Conservation (phyloP, 768 basidiomycete genomes). For the Trametes sanguinea region DNA sequence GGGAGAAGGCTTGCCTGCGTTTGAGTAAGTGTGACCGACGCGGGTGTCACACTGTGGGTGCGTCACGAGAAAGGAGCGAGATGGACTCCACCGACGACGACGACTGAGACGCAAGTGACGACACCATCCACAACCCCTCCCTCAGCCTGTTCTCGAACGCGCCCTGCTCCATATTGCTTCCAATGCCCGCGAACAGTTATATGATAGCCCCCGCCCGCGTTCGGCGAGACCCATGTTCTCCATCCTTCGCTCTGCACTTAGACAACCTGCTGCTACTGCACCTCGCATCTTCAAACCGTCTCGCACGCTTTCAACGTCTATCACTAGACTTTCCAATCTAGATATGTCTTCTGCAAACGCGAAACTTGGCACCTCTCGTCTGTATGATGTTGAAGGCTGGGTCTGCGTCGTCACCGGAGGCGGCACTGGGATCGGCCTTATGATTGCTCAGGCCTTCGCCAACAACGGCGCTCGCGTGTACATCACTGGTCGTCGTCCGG, state of each 20-base stretch:
- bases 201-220: neutral
- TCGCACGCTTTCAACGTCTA: conserved; percentile 1
- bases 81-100: conserved; percentile 4
- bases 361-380: conserved; percentile 23
- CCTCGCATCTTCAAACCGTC: neutral
- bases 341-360: conserved; percentile 23
- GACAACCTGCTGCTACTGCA: neutral
- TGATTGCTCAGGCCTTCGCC: conserved; percentile 45
- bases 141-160: neutral
- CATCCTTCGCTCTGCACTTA: conserved; percentile 11
- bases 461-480: conserved; percentile 46
- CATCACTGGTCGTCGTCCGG: conserved; percentile 39
- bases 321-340: neutral
- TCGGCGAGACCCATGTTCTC: conserved; percentile 1
- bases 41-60: conserved; percentile 12
- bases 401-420: conserved; percentile 33
- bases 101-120: conserved; percentile 2
- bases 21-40: conserved; percentile 2
- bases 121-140: neutral
- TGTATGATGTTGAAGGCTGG: conserved; percentile 36
- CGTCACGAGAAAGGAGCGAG: neutral
- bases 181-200: neutral
- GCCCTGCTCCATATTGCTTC: neutral
- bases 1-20: too few species aligned
- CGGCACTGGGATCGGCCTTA: conserved; percentile 43